A percentile compares a stretch with the other conserved stretches of the same genome.
Conservation (phyloP, 495 filamentous ascomycete genomes). For the Aspergillus homomorphus region DNA sequence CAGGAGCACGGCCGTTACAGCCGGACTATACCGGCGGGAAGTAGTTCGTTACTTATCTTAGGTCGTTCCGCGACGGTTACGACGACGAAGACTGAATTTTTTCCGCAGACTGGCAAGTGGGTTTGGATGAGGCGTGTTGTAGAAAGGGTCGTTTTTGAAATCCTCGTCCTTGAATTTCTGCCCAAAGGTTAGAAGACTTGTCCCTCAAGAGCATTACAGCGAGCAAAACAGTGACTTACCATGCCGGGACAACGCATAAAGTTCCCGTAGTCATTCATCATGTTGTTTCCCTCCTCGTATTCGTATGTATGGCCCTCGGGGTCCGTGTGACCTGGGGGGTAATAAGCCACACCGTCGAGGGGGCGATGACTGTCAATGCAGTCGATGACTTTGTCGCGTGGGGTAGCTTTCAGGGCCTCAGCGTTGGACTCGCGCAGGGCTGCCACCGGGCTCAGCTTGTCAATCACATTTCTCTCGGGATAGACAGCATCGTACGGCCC, state of each 20-base stretch:
- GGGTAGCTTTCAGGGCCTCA: constrained; percentile 80
- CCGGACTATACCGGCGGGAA: not conserved
- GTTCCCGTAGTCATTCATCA: constrained; percentile 65
- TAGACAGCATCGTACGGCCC: constrained; percentile 89
- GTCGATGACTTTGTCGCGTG: constrained; percentile 73
- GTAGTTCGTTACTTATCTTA: constrained; percentile 10
- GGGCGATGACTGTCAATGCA: constrained; percentile 72
- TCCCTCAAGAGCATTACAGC: not conserved
- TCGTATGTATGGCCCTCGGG: constrained; percentile 63
- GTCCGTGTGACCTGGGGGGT: constrained; percentile 70
- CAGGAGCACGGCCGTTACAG: not conserved
- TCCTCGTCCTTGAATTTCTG: constrained; percentile 49
- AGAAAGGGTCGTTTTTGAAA: constrained; percentile 48
- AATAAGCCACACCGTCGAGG: constrained; percentile 74
- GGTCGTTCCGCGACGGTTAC: constrained; percentile 28
- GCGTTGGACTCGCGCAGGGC: constrained; percentile 71
- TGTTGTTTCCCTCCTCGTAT: constrained; percentile 82
- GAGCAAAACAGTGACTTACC: constrained; percentile 19
- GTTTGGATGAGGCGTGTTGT: constrained; percentile 33
- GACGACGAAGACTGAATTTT: constrained; percentile 34
- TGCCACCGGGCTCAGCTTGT: constrained; percentile 65
- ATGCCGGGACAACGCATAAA: constrained; percentile 36
- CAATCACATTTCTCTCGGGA: constrained; percentile 64
- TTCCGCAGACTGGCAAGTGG: constrained; percentile 34
- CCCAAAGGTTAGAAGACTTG: constrained; percentile 3